phyloP scores from a whole-genome alignment of 2,329 filamentous ascomycete species.

The Claviceps sp. region DNA sequence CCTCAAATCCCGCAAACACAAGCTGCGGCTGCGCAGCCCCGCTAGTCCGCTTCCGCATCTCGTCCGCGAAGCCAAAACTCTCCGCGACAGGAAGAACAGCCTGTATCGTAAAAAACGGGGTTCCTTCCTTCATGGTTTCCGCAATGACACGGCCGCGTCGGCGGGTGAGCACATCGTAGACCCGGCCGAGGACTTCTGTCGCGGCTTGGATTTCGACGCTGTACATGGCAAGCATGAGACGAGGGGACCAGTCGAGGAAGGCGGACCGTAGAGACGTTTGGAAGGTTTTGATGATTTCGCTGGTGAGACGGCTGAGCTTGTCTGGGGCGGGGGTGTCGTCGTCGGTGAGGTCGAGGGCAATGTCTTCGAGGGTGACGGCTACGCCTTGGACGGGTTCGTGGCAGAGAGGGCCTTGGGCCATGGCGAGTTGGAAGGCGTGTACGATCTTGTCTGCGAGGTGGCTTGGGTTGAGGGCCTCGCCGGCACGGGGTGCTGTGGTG shows the following conservation, averaged over 20 bases:
- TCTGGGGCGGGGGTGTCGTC: conserved; percentile 47
- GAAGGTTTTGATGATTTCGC: conserved; percentile 83
- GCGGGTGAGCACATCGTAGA: conserved; percentile 95
- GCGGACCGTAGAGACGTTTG: conserved; percentile 72
- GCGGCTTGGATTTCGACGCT: conserved; percentile 94
- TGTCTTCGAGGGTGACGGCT: conserved; percentile 77
- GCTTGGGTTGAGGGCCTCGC: conserved; percentile 40
- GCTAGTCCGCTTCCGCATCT: conserved; percentile 88
- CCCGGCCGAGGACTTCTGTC: conserved; percentile 85
- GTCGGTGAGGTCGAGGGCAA: conserved; percentile 45
- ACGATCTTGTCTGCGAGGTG: conserved; percentile 82
- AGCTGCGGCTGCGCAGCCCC: conserved; percentile 87
- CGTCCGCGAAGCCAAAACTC: conserved; percentile 90
- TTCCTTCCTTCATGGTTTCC: conserved; percentile 87
- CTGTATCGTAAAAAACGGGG: conserved; percentile 89
- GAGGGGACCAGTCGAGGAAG: conserved; percentile 90
- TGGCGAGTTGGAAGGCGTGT: conserved; percentile 90
- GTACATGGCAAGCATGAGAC: conserved; percentile 96
- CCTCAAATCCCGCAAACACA: conserved; percentile 83
- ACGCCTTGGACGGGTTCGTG: conserved; percentile 87
- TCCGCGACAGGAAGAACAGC: conserved; percentile 83
- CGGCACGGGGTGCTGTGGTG: conserved; percentile 22
- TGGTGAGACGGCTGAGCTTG: conserved; percentile 67
- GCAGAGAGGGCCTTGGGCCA: conserved; percentile 78
- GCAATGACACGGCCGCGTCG: conserved; percentile 79